Conservation (phyloP, 2,329 filamentous ascomycete genomes). For the Trichoderma lentiforme region DNA sequence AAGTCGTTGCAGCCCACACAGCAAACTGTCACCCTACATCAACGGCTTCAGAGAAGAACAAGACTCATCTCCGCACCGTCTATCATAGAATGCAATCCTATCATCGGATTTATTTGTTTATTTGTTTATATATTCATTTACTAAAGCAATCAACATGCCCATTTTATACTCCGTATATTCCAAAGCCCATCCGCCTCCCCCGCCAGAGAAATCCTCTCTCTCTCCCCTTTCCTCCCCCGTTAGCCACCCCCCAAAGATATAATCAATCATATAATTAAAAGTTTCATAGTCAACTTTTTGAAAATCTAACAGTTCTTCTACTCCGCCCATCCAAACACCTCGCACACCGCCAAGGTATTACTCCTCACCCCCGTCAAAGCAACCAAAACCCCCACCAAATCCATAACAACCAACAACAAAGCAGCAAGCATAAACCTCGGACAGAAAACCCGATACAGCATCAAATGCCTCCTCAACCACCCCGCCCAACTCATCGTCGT, state of each 20-base stretch:
- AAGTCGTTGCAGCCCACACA: too few species aligned
- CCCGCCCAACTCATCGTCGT: slow-evolving; percentile 90
- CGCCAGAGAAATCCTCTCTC: neutral
- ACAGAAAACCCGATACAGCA: slow-evolving; percentile 93
- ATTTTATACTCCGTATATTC: neutral
- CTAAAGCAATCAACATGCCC: neutral
- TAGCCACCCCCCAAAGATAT: too few species aligned
- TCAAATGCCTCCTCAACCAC: slow-evolving; percentile 82
- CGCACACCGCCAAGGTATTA: slow-evolving; percentile 74
- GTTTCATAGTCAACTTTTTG: neutral
- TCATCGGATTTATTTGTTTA: neutral
- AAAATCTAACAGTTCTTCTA: slow-evolving; percentile 23
- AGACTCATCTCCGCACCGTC: neutral
- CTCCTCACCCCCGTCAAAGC: slow-evolving; percentile 71
- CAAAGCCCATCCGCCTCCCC: neutral
- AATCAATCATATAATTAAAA: neutral
- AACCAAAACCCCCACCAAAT: slow-evolving; percentile 68
- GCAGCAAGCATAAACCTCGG: slow-evolving; percentile 86
- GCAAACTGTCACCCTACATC: too few species aligned
- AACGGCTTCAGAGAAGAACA: neutral
- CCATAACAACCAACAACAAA: slow-evolving; percentile 68
- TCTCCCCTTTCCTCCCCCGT: too few species aligned
- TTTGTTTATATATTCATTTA: neutral
- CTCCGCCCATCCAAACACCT: slow-evolving; percentile 81
- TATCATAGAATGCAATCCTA: too few species aligned